A percentile compares a stretch with the other conserved stretches of the same genome.
Conservation (phyloP, 2,329 filamentous ascomycete species). For the Alternaria gaisen region DNA sequence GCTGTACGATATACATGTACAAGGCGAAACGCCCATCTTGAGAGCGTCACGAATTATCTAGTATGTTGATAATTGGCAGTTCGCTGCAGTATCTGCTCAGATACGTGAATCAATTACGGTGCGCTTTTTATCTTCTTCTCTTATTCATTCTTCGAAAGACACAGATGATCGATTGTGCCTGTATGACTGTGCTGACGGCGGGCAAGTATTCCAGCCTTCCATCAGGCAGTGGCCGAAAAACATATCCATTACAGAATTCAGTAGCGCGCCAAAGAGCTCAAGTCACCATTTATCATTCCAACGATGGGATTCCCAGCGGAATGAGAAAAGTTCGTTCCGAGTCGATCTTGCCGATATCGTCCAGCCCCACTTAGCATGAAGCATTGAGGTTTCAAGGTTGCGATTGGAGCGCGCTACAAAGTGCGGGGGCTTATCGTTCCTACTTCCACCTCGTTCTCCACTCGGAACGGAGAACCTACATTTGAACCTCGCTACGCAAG, state of each 20-base stretch:
- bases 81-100: neutral
- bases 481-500: slow-evolving; percentile 1
- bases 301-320: neutral
- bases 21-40: neutral
- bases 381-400: slow-evolving; percentile 1
- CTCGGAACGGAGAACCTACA: slow-evolving; percentile 2
- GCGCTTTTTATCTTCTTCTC: too few species aligned
- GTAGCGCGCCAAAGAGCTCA: neutral
- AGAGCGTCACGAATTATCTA: too few species aligned
- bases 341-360: neutral
- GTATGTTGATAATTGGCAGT: too few species aligned
- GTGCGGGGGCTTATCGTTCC: slow-evolving; percentile 24
- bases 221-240: neutral
- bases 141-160: neutral
- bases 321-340: neutral
- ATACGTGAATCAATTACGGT: neutral
- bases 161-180: neutral
- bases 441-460: slow-evolving; percentile 5
- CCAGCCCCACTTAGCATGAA: slow-evolving; percentile 13
- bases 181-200: neutral
- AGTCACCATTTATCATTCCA: neutral
- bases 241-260: neutral
- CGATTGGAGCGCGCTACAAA: slow-evolving; percentile 21
- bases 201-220: neutral
- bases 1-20: neutral